Conservation (phyloP, 768 basidiomycete genomes). For the Strobilomyces dryophilus region DNA sequence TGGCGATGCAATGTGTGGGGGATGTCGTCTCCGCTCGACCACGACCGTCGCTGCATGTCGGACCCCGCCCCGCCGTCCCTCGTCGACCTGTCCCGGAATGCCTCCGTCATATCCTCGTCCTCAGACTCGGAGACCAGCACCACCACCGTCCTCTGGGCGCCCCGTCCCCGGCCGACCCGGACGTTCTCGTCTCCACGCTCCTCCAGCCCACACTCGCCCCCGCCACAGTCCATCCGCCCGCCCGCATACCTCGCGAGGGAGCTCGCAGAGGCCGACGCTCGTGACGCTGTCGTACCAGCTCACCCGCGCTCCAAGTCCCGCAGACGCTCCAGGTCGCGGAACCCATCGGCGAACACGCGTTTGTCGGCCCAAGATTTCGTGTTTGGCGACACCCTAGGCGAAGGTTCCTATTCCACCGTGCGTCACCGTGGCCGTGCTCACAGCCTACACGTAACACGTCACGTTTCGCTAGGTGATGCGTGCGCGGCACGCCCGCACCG, state of each 20-base stretch:
- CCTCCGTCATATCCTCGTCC: conserved; percentile 69
- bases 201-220: conserved; percentile 44
- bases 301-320: conserved; percentile 39
- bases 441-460: conserved; percentile 7
- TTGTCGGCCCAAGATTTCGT: conserved; percentile 60
- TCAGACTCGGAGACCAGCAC: conserved; percentile 50
- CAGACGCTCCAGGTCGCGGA: conserved; percentile 38
- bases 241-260: conserved; percentile 60
- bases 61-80: conserved; percentile 36
- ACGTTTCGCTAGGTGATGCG: conserved; percentile 47
- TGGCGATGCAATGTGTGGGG: background rate
- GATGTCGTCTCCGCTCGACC: background rate
- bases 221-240: conserved; percentile 33
- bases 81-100: conserved; percentile 69
- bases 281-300: conserved; percentile 4
- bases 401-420: conserved; percentile 81
- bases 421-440: conserved; percentile 27
- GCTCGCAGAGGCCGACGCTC: conserved; percentile 35
- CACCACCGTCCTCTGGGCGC: conserved; percentile 37
- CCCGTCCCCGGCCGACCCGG: conserved; percentile 53
- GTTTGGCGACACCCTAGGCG: conserved; percentile 70
- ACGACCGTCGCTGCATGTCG: conserved; percentile 7
- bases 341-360: conserved; percentile 43
- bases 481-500: conserved; percentile 49
- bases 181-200: conserved; percentile 64